Evolutionary conservation across 805 yeast genomes (phyloP).

Genomic region (Teunomyces pallodes): DNA sequence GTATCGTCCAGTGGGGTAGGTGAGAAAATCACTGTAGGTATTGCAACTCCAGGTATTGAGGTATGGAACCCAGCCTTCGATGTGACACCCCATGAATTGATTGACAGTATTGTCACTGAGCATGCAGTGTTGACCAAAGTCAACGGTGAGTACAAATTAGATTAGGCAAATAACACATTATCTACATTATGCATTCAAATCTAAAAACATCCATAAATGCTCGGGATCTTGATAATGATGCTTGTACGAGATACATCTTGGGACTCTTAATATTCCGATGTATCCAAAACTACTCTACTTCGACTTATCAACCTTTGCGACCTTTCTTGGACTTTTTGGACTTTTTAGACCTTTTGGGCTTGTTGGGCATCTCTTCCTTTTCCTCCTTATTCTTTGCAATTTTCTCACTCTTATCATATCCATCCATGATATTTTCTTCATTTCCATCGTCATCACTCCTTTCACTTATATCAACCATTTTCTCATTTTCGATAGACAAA

Average conservation of each 20-base stretch:
- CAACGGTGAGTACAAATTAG: conserved; percentile 50
- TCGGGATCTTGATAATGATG: neutral
- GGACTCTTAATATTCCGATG: too few relatives aligned
- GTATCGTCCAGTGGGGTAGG: conserved; percentile 29
- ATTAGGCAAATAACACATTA: neutral
- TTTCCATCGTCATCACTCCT: neutral
- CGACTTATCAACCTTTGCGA: neutral
- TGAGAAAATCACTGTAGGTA: conserved; percentile 54
- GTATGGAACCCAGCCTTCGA: conserved; percentile 98
- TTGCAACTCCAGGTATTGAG: conserved; percentile 79
- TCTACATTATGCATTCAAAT: neutral
- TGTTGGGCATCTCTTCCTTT: too few relatives aligned
- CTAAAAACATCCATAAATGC: neutral
- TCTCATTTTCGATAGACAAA: too few relatives aligned
- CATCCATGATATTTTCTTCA: neutral
- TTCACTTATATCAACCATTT: too few relatives aligned
- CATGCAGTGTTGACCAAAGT: conserved; percentile 51
- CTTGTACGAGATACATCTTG: too few relatives aligned
- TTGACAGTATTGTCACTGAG: conserved; percentile 91
- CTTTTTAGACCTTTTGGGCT: too few relatives aligned
- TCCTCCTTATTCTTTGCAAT: neutral
- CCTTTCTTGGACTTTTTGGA: neutral
- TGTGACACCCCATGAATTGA: conserved; percentile 78
- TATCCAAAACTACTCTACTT: too few relatives aligned
- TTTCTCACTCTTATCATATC: neutral